Evolutionary conservation across 2,329 filamentous ascomycete species (phyloP).

Genomic region (Colletotrichum gloeosporioides): DNA sequence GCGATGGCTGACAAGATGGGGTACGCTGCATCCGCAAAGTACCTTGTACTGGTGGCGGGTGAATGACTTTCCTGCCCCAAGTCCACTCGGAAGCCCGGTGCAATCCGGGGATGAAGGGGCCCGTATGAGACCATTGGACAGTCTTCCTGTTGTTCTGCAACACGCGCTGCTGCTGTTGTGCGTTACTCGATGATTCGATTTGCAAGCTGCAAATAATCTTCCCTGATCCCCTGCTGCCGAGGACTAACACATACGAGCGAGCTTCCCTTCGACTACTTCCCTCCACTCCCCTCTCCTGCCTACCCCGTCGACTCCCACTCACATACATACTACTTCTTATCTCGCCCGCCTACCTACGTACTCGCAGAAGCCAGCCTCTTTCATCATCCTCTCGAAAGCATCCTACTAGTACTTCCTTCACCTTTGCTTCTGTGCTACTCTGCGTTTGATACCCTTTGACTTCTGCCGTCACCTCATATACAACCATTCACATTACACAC

Average conservation of each 20-base stretch:
- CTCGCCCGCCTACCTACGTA: neutral
- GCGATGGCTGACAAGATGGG: neutral
- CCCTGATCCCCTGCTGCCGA: constrained; percentile 1
- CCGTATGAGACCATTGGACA: neutral
- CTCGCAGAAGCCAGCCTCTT: neutral
- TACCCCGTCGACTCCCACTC: neutral
- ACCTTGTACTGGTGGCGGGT: neutral
- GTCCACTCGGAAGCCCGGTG: neutral
- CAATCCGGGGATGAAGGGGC: neutral
- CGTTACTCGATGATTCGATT: neutral
- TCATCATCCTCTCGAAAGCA: neutral
- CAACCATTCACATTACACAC: neutral
- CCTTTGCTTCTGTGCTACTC: neutral
- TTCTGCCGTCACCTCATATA: neutral
- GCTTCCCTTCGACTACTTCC: neutral
- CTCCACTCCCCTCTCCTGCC: neutral
- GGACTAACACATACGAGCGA: constrained; percentile 9
- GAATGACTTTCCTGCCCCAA: constrained; percentile 15
- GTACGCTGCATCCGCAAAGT: neutral
- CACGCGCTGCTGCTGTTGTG: neutral
- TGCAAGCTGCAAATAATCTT: constrained; percentile 1
- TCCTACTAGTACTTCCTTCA: neutral
- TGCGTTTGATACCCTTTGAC: neutral
- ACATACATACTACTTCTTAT: neutral
- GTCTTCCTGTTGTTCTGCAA: neutral